Conservation (phyloP, 2,329 filamentous ascomycete species). For the Hypoxylon sp. region DNA sequence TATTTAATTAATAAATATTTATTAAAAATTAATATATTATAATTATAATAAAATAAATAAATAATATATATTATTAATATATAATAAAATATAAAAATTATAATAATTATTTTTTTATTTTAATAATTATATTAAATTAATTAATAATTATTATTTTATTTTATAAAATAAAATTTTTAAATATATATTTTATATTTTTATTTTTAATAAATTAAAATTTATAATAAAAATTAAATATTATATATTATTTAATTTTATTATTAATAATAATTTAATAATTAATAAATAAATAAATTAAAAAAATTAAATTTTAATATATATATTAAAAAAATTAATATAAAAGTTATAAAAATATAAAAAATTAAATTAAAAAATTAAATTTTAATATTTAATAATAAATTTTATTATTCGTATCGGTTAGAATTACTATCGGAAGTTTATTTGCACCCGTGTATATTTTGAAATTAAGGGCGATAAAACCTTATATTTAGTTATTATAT, state of each 20-base stretch:
- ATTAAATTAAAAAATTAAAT: background rate
- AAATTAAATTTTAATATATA: background rate
- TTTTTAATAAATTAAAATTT: background rate
- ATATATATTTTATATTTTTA: background rate
- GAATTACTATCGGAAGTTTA: no score
- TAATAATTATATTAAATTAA: background rate
- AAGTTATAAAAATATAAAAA: background rate
- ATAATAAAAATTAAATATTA: background rate
- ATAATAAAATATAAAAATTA: background rate
- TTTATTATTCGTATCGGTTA: no score
- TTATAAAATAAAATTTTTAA: no score
- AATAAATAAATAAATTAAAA: background rate
- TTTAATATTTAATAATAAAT: slow-evolving; percentile 2
- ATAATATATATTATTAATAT: background rate
- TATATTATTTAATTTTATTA: background rate
- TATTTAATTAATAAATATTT: background rate
- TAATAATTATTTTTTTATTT: background rate
- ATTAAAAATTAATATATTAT: background rate
- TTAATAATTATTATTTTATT: no score
- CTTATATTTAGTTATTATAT: no score
- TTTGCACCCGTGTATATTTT: no score
- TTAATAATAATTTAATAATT: background rate
- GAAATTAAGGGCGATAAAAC: no score
- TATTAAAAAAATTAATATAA: background rate
- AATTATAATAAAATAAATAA: background rate